Conservation (phyloP, 345 rosid genomes). For the Pelargonium nanum region DNA sequence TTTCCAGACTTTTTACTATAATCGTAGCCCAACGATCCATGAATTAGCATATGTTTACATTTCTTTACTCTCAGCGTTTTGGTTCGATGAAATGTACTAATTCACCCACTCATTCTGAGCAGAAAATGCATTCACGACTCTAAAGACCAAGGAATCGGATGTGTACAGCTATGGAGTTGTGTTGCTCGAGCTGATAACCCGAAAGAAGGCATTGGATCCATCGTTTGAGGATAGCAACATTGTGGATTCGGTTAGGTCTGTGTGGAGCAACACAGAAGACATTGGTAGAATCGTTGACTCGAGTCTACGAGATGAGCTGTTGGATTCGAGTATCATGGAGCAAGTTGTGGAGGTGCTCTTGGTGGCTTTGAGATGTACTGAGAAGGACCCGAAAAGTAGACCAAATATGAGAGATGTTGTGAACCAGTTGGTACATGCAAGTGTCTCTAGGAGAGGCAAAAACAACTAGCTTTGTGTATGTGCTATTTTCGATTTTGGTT, state of each 20-base stretch:
- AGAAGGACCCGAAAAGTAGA: slow-evolving; percentile 43
- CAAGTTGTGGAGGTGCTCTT: slow-evolving; percentile 34
- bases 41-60: too few species aligned
- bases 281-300: slow-evolving; percentile 34
- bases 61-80: too few species aligned
- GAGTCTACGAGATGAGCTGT: slow-evolving; percentile 32
- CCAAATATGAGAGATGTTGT: slow-evolving; percentile 69
- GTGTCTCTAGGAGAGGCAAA: slow-evolving; percentile 4
- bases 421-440: slow-evolving; percentile 28
- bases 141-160: slow-evolving; percentile 49
- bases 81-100: too few species aligned
- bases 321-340: slow-evolving; percentile 37
- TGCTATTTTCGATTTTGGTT: too few species aligned
- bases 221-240: slow-evolving; percentile 29
- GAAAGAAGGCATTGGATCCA: slow-evolving; percentile 42
- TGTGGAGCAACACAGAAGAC: slow-evolving; percentile 30
- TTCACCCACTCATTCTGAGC: too few species aligned
- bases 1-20: too few species aligned
- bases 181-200: slow-evolving; percentile 46
- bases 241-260: slow-evolving; percentile 39
- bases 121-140: slow-evolving; percentile 52
- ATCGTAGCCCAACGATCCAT: too few species aligned
- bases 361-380: slow-evolving; percentile 53
- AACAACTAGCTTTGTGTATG: too few species aligned
- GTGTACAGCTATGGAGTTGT: slow-evolving; percentile 70